phyloP scores from a whole-genome alignment of 2,329 filamentous ascomycete genomes.

The Monosporascus sp. region DNA sequence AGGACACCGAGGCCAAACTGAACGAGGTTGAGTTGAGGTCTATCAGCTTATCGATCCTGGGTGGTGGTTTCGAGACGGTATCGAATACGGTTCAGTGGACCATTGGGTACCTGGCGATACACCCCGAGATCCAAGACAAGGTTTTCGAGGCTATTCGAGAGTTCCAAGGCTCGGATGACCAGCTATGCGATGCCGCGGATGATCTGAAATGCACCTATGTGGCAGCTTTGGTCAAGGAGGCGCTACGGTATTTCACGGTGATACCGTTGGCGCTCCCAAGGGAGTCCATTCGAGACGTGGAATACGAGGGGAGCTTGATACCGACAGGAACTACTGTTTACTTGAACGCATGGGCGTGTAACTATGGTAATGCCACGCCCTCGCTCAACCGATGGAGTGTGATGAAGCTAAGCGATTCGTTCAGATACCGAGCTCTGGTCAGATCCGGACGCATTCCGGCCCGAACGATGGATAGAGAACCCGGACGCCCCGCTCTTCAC shows the following conservation, averaged over 20 bases:
- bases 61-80: constrained; percentile 76
- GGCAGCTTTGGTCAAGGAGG: constrained; percentile 73
- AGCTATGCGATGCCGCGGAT: constrained; percentile 69
- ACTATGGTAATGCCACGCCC: constrained; percentile 11
- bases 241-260: constrained; percentile 72
- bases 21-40: constrained; percentile 65
- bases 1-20: constrained; percentile 37
- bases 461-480: constrained; percentile 20
- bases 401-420: background rate
- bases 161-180: constrained; percentile 40
- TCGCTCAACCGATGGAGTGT: no score
- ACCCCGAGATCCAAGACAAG: constrained; percentile 64
- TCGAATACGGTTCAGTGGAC: constrained; percentile 77
- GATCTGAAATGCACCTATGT: constrained; percentile 74
- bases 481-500: constrained; percentile 22
- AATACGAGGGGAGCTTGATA: constrained; percentile 61
- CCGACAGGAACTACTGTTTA: constrained; percentile 76
- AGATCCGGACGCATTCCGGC: constrained; percentile 19
- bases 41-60: constrained; percentile 78
- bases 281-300: constrained; percentile 66
- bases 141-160: constrained; percentile 61
- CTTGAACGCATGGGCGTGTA: constrained; percentile 45
- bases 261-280: constrained; percentile 75
- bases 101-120: constrained; percentile 65
- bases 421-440: constrained; percentile 21